A percentile compares a stretch with the other conserved stretches of the same genome.
Conservation (phyloP, 2,329 filamentous ascomycete genomes). For the Ilyonectria destructans region DNA sequence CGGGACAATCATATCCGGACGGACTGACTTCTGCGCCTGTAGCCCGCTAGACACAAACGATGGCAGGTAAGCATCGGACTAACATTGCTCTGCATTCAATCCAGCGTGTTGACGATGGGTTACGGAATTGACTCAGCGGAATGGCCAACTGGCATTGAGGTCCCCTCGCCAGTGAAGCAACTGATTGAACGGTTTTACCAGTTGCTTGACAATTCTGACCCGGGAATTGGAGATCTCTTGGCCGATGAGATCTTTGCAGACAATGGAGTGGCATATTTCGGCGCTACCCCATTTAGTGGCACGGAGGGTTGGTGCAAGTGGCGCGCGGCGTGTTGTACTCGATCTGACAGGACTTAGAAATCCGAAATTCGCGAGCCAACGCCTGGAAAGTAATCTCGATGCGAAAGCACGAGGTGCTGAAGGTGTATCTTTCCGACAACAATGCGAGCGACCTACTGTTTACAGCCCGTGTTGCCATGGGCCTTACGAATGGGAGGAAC, state of each 20-base stretch:
- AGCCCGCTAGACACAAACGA: neutral
- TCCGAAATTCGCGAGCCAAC: conserved; percentile 10
- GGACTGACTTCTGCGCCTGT: no score
- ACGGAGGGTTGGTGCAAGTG: neutral
- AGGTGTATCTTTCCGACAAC: conserved; percentile 4
- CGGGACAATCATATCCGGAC: no score
- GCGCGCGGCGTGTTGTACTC: neutral
- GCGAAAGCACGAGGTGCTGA: conserved; percentile 7
- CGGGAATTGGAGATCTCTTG: neutral
- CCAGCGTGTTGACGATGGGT: conserved; percentile 5
- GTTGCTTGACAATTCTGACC: neutral
- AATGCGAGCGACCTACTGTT: conserved; percentile 10
- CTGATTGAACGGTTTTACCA: conserved; percentile 16
- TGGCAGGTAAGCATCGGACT: neutral
- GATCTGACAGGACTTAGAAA: neutral
- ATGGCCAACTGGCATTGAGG: conserved; percentile 11
- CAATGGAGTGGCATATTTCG: conserved; percentile 12
- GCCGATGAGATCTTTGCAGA: conserved; percentile 11
- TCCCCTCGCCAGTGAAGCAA: neutral
- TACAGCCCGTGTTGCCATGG: conserved; percentile 15
- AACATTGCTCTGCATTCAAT: neutral
- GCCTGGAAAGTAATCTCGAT: conserved; percentile 5
- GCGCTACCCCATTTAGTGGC: conserved; percentile 1
- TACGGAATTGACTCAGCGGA: conserved; percentile 16
- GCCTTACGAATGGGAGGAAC: conserved; percentile 12